A percentile compares a stretch with the other conserved stretches of the same genome.
These are phyloP conservation scores for Geotrichum aggregatum DNA, from an alignment of 1,139 yeast species.

Conservation along the genomic window DNA sequence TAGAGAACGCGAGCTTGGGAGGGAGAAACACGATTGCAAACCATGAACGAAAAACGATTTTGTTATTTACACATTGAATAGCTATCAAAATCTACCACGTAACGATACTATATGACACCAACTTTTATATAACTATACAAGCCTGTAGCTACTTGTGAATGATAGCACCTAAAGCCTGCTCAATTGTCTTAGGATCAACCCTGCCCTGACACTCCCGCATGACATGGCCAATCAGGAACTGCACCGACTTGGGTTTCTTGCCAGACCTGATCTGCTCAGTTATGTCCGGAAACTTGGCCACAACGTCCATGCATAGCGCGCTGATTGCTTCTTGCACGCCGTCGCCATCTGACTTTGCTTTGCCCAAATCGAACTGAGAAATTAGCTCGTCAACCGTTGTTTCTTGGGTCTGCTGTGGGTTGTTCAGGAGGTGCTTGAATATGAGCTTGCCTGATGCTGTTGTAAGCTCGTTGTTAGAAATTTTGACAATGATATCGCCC, in stretches of 20 bases:
- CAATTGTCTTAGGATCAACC: slow-evolving; percentile 30
- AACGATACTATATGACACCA: too few species aligned
- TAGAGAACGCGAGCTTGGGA: not conserved
- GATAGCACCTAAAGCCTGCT: slow-evolving; percentile 13
- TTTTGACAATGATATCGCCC: slow-evolving; percentile 44
- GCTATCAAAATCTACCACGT: too few species aligned
- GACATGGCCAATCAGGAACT: slow-evolving; percentile 77
- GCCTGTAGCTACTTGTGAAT: slow-evolving; percentile 6
- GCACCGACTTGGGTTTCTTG: slow-evolving; percentile 58
- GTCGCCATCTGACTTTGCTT: slow-evolving; percentile 34
- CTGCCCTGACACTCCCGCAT: slow-evolving; percentile 72
- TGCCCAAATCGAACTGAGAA: slow-evolving; percentile 51
- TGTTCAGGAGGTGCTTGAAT: slow-evolving; percentile 54
- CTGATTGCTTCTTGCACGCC: slow-evolving; percentile 46
- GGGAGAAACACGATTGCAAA: not conserved
- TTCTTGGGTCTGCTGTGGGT: slow-evolving; percentile 31
- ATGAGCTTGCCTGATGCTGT: slow-evolving; percentile 64
- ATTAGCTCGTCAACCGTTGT: slow-evolving; percentile 44
- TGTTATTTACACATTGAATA: too few species aligned
- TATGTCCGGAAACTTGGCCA: slow-evolving; percentile 52
- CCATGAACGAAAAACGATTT: not conserved
- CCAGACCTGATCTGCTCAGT: slow-evolving; percentile 56
- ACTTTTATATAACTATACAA: not conserved
- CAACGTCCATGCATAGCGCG: slow-evolving; percentile 51
- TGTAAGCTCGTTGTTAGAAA: slow-evolving; percentile 43